Evolutionary conservation across 2,329 filamentous ascomycete species (phyloP), one percentile per base, ranked within the genome.

Genomic region (Pseudocercospora cruenta): DNA sequence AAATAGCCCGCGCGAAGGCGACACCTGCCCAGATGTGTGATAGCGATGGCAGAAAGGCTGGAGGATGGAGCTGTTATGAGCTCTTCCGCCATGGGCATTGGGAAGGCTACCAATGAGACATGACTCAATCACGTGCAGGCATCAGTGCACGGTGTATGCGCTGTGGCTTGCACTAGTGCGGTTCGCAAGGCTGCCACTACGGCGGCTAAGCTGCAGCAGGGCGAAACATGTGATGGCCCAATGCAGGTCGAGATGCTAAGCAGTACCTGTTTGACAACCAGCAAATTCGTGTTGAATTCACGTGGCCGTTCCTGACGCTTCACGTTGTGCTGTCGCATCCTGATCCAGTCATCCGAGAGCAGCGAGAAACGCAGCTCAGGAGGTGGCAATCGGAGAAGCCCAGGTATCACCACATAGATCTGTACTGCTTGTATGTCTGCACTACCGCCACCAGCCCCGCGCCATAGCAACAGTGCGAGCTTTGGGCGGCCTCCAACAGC

Each of bases 401-500:
- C 19, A 6, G 28, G 14, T 36, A 31, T n/a, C 45, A 43, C 8
- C n/a, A 21, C 39, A 26, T 28, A 22, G 19, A 47, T 16, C 58
- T 28, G 45, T 51, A 16, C 45, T 24, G 45, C 33, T 51, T n/a
- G 58, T 62, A 61, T 72, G 69, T 72, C 63, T 71, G 71, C 71
- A 70, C 64, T 60, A 67, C 71, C 67, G 70, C 65, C 55, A 24
- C 12, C 31, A 58, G 55, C 55, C 26, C 55, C n/a, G 19, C 31
- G n/a, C 28, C 55, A 58, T 36, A 9, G 21, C 66, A 65, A 47
- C 26, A 33, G 21, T 47, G 58, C 28, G 58, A 65, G 58, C 49
- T 62, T 58, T 53, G 57, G 51, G 58, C 63, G 60, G 73, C 70
- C 71, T 72, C 73, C 66, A 70, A 67, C 58, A 62, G 67, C 69